Base-by-base conservation (phyloP, 176 grass and related monocot genomes). In the Oryza rufipogon region DNA sequence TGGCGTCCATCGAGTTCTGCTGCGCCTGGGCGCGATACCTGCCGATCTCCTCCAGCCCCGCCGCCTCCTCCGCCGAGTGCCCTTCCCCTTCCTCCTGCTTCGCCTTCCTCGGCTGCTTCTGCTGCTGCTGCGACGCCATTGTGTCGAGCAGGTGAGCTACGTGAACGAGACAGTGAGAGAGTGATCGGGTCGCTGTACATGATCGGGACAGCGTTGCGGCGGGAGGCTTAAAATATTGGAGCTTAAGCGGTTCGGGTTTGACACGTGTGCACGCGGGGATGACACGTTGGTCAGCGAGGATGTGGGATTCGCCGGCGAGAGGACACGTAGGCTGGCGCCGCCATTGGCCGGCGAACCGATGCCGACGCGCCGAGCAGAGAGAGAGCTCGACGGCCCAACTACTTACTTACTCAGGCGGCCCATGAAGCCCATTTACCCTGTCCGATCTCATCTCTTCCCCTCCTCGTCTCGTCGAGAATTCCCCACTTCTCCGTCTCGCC, bases 1-100 rank as follows among this genome's bases (percentile, higher is more conserved):
- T 93, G 68, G 91, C 76, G 38, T 98, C 89, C 8, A 79, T 77
- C 0, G 96, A 95, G 83, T 88, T 91, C 87, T 98, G 92, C 84
- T 95, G 91, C 38, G 91, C 91, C 46, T 88, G 74, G 0, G 83
- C 91, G 3, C 93, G 96, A 74, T 85, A 93, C 83, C 69, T 85
- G 2, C 80, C 87, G 28, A 94, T 95, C 89, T 98, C 91, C 66
- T 93, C 87, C 51, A 80, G 89, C 16, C 78, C 80, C 77, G 91
- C 70, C 46, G 85, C 51, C 32, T 63, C n/a, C 9, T 76, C 58
- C 2, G 28, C 28, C 28, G 28, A 1, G 28, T 45, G 17, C 38
- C 72, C 72, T 46, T 61, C 64, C 39, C 72, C 72, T 54, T 61
- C 70, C 58, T 89, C 58, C 66, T 87, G 7, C 72, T 51, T 81